Base-by-base conservation (phyloP, 805 yeast genomes). In the Wickerhamiella spandovensis region DNA sequence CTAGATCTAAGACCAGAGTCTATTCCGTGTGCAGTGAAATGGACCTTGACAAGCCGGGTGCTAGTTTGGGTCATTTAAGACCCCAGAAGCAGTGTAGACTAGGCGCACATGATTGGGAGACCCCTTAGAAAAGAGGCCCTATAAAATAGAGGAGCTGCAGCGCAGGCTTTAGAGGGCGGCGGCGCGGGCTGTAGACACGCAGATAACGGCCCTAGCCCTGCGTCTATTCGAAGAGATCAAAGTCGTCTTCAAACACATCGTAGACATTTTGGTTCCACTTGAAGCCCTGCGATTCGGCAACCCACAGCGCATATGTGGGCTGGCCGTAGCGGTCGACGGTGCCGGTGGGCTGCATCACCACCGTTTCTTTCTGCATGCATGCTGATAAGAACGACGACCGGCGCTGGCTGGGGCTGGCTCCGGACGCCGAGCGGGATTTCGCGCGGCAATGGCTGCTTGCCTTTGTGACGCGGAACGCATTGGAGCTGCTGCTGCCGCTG, bases 201-300 rank as follows among this genome's bases (percentile, higher is more conserved):
- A 25, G 30, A 25, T 25, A 25, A 25, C 30, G 30, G n/a, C 30
- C 30, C 30, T 25, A 25, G 30, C 30, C 30, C 30, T 28, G 32
- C 18, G 24, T 8, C 18, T 39, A 39, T 2, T 39, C 43, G 24
- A 39, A 38, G 6, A 32, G 20, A 39, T 39, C 43, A 21, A 18
- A 32, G 28, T 49, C 51, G 35, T 49, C 53, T 10, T 35, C 39
- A 17, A 42, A 44, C 8, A 51, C 10, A 4, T 51, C 48, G 46
- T 47, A 45, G 15, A 54, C 20, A 21, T 25, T 35, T 20, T 42
- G 41, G 47, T 54, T 54, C 53, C 54, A 51, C n/a, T 43, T 24
- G 25, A 54, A 50, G 5, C 56, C 56, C 37, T 54, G 56, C 20
- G 50, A 39, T 18, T 54, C 56, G 6, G 49, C 47, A 21, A 54